Percentiles rank a stretch among this genome's conserved stretches.
Conservation (phyloP, 2,329 filamentous ascomycete species). For the Paraconiothyrium brasiliense region DNA sequence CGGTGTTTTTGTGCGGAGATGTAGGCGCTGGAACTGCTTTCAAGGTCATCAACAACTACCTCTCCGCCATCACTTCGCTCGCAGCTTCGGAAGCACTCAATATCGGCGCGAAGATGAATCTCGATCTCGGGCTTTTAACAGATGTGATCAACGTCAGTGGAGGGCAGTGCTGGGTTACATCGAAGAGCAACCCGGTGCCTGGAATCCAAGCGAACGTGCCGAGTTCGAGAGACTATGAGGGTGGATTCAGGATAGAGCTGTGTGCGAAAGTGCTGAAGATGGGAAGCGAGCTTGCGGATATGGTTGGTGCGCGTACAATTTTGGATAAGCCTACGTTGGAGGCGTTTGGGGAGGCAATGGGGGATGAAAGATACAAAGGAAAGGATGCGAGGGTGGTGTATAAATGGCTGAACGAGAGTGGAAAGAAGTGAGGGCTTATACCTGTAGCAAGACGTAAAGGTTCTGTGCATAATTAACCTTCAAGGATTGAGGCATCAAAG, state of each 20-base stretch:
- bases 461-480: not conserved
- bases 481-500: not conserved
- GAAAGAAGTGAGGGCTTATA: conserved; percentile 22
- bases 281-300: conserved; percentile 45
- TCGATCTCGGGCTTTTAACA: conserved; percentile 72
- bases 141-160: conserved; percentile 90
- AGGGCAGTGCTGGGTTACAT: conserved; percentile 90
- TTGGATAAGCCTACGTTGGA: conserved; percentile 43
- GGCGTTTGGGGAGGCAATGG: conserved; percentile 41
- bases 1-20: conserved; percentile 81
- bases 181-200: conserved; percentile 90
- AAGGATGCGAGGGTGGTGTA: conserved; percentile 47
- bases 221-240: conserved; percentile 50
- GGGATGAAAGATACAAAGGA: conserved; percentile 40
- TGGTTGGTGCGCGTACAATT: conserved; percentile 45
- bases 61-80: conserved; percentile 90
- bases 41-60: conserved; percentile 96
- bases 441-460: not conserved
- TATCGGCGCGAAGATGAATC: conserved; percentile 67
- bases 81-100: conserved; percentile 71
- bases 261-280: conserved; percentile 47
- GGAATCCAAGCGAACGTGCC: conserved; percentile 50
- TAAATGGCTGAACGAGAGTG: conserved; percentile 46
- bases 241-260: conserved; percentile 49
- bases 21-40: conserved; percentile 86